Evolutionary conservation across 202 grass and related monocot genomes (phyloP), one percentile per base, ranked within the genome.

Genomic region (Carex sylvatica): DNA sequence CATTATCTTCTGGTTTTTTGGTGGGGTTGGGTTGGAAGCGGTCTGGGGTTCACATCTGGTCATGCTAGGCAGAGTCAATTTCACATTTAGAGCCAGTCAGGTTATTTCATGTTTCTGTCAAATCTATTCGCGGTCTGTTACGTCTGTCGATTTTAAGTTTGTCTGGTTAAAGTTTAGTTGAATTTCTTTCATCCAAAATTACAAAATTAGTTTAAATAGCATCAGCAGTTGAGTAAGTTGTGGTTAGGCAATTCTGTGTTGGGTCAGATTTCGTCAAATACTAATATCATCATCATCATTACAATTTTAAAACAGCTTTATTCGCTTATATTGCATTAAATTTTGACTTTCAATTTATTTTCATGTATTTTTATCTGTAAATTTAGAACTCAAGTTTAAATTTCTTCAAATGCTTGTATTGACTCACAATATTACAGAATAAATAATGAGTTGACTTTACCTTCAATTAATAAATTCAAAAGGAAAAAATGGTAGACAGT

Each of bases 101-200:
- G 70, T 74, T 51, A 20, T 74, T 74, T 52, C 70, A 52, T 74
- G 44, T 74, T 73, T 53, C 12, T 53, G 13, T 53, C 70, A 53
- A 51, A 74, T 53, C 44, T 53, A 30, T 52, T 74, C 13, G 51
- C 46, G 12, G 46, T 74, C 11, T 14, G 23, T 24, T 26, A 23
- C 5, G 46, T 74, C 20, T 14, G 23, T 14, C 16, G 12, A 23
- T 52, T 70, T 74, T 74, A 52, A 53, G 23, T 74, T 74, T 24
- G 10, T 26, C 42, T 15, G 20, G 20, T 73, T 73, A 46, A 18
- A 23, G 20, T 26, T 46, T 26, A 52, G 16, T 51, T 73, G 42
- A 73, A 66, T 66, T 49, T 73, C 9, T 24, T 51, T 52, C 69
- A 73, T 73, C 42, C 42, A 74, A 74, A 74, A 74, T 74, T 16